phyloP scores from a whole-genome alignment of 148 eudicot genomes.

The Oxyria digyna region DNA sequence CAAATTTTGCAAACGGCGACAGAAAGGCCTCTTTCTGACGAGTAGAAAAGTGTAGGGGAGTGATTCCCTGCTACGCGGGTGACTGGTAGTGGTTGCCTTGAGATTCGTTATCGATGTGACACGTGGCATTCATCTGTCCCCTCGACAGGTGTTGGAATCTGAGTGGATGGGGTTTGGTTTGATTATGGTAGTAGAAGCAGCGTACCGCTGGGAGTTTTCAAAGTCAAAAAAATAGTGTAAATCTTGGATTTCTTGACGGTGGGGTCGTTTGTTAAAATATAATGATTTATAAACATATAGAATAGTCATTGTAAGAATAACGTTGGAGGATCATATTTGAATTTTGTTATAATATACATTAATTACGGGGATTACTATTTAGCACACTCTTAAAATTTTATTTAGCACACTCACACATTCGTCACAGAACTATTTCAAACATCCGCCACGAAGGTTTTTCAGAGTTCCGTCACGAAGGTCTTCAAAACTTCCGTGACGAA shows the following conservation, averaged over 20 bases:
- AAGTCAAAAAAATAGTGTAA: slow-evolving; percentile 3
- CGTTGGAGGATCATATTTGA: not conserved
- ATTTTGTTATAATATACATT: not conserved
- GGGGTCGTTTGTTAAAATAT: not conserved
- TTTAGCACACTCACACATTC: too few species aligned
- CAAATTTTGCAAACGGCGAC: slow-evolving; percentile 34
- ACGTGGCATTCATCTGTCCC: not conserved
- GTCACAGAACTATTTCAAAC: too few species aligned
- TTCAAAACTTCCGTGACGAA: too few species aligned
- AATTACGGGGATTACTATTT: too few species aligned
- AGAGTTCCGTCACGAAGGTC: too few species aligned
- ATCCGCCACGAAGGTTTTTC: too few species aligned
- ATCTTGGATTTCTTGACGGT: not conserved
- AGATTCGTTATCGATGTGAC: not conserved
- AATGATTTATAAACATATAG: not conserved
- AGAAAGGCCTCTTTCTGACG: slow-evolving; percentile 15
- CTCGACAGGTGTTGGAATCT: not conserved
- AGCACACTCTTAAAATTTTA: too few species aligned
- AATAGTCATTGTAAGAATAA: not conserved
- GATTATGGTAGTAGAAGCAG: not conserved
- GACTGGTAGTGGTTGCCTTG: not conserved
- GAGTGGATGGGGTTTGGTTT: not conserved
- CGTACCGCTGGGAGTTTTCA: not conserved
- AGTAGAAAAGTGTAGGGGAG: not conserved
- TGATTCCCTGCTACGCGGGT: slow-evolving; percentile 7